phyloP scores from a whole-genome alignment of 306 rosid species.

The Corylus heterophylla region DNA sequence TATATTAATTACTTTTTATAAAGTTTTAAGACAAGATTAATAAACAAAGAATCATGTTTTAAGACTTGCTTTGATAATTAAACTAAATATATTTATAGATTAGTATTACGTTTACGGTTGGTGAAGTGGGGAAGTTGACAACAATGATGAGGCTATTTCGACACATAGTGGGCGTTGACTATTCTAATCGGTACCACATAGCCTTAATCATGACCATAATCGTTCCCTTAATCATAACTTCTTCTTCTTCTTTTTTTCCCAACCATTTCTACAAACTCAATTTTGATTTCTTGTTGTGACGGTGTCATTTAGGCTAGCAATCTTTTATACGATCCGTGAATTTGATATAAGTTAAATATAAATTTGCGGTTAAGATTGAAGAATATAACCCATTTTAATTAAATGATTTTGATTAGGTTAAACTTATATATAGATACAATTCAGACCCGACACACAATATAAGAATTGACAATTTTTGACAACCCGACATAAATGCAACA shows the following conservation, averaged over 20 bases:
- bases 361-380: too few species aligned
- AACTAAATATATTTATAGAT: not conserved
- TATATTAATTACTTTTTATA: slow-evolving; percentile 26
- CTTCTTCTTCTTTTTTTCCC: not conserved
- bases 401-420: too few species aligned
- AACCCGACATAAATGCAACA: too few species aligned
- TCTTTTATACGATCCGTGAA: too few species aligned
- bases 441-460: too few species aligned
- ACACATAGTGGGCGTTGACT: slow-evolving; percentile 53
- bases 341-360: too few species aligned
- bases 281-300: too few species aligned
- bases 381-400: too few species aligned
- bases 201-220: slow-evolving; percentile 39
- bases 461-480: too few species aligned
- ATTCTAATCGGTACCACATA: slow-evolving; percentile 31
- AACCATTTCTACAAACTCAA: slow-evolving; percentile 12
- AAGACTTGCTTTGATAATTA: slow-evolving; percentile 35
- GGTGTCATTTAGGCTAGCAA: too few species aligned
- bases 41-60: not conserved
- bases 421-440: too few species aligned
- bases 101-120: slow-evolving; percentile 37
- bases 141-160: slow-evolving; percentile 38
- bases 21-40: slow-evolving; percentile 8
- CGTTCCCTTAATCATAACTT: slow-evolving; percentile 20
- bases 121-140: slow-evolving; percentile 51